Base-by-base conservation (phyloP, 2,329 filamentous ascomycete species). In the Ophiostoma novo-ulmi region DNA sequence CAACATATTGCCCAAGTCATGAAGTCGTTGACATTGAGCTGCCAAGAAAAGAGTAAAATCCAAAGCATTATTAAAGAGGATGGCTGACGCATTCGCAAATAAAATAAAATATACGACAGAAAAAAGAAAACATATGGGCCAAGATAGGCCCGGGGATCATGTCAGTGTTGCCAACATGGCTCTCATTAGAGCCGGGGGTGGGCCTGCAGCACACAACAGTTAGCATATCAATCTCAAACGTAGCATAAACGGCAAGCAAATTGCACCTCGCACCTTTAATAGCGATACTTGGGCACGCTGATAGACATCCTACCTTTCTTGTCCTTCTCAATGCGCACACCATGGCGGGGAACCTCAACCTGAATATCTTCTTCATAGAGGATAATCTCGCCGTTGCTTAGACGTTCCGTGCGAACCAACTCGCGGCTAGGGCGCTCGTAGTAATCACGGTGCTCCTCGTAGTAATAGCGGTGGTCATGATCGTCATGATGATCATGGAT, bases 261-360 rank as follows among this genome's bases (percentile, higher is more conserved):
- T 35, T n/a, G 35, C 63, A 74, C 76, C 76, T 79, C 84, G 79
- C 81, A 85, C 83, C 82, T 84, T 81, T 65, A 65, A 20, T 70
- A 85, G 81, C 83, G 87, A 80, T 88, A 85, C 82, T 89, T 88
- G 77, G 91, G 91, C 80, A 92, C 87, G 83, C 91, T 91, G 82
- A 94, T 89, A 84, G 89, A 88, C 88, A 95, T 89, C 91, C 90
- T 95, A 96, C 94, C 93, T 93, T 92, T 95, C 85, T 90, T 90
- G 82, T 97, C 93, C 84, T 91, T 93, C 82, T 93, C 91, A 76
- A 97, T 88, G 75, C 90, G 85, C 73, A 91, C 83, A 70, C 86
- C 86, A 78, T 82, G 85, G 77, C 81, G 81, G 67, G 82, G 81
- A 76, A 85, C 84, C 74, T 85, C 82, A 69, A 87, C 78, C 79